phyloP scores from a whole-genome alignment of 2,329 filamentous ascomycete species.

The Alternaria hordeiaustralica region DNA sequence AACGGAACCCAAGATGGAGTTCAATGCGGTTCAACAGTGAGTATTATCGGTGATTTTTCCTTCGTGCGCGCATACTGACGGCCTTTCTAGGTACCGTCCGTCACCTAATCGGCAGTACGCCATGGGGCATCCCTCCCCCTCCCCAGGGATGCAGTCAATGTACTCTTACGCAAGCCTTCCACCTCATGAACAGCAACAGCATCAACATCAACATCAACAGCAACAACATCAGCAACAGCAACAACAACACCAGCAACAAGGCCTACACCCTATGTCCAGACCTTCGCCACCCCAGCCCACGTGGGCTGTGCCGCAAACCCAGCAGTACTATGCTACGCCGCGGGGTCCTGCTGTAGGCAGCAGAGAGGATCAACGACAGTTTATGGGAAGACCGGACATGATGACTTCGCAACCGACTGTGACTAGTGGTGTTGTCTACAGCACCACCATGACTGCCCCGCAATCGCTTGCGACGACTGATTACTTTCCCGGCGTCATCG shows the following conservation, averaged over 20 bases:
- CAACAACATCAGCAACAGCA: neutral
- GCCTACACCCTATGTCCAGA: slow-evolving; percentile 36
- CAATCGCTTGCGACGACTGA: slow-evolving; percentile 34
- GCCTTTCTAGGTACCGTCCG: slow-evolving; percentile 43
- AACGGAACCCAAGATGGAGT: slow-evolving; percentile 49
- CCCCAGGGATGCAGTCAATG: slow-evolving; percentile 44
- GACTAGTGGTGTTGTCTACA: slow-evolving; percentile 27
- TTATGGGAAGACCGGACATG: slow-evolving; percentile 31
- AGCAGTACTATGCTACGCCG: slow-evolving; percentile 41
- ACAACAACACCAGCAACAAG: slow-evolving; percentile 3
- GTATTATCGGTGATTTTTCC: slow-evolving; percentile 16
- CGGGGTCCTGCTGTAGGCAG: slow-evolving; percentile 24
- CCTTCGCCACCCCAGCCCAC: slow-evolving; percentile 43
- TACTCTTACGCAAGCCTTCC: slow-evolving; percentile 42
- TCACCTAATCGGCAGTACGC: slow-evolving; percentile 45
- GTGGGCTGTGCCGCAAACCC: slow-evolving; percentile 44
- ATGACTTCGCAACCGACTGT: slow-evolving; percentile 32
- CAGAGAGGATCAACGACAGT: slow-evolving; percentile 37
- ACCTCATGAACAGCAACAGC: slow-evolving; percentile 34
- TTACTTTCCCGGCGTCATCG: slow-evolving; percentile 45
- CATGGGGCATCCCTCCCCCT: slow-evolving; percentile 38
- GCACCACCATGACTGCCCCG: slow-evolving; percentile 26
- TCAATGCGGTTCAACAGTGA: slow-evolving; percentile 52
- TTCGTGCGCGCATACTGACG: slow-evolving; percentile 25
- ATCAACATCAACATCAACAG: slow-evolving; percentile 5